Evolutionary conservation across 441 rosid genomes (phyloP).

Genomic region (Geranium incanum): DNA sequence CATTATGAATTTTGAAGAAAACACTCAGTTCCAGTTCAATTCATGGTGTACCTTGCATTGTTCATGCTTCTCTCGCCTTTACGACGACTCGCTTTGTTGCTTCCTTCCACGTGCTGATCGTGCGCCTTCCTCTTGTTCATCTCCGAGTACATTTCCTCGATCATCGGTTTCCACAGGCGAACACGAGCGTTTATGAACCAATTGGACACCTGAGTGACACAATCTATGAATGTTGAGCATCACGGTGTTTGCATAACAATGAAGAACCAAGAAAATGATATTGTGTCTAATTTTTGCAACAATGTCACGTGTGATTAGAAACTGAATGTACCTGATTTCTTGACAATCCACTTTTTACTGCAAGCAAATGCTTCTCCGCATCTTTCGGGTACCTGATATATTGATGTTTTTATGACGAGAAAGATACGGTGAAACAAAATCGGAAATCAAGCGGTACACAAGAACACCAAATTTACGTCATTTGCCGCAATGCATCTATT

Average conservation of each 20-base stretch:
- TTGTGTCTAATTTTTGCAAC: background rate
- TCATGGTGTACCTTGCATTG: background rate
- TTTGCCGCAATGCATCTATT: no score
- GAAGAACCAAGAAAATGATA: background rate
- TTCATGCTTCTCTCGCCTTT: background rate
- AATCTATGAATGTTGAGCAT: background rate
- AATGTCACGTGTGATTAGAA: background rate
- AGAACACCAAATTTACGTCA: no score
- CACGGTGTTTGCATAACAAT: background rate
- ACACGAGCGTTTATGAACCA: constrained; percentile 6
- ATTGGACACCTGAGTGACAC: background rate
- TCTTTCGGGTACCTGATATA: constrained; percentile 79
- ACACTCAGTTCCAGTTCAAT: background rate
- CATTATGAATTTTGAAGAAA: no score
- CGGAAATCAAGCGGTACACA: no score
- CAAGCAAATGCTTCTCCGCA: constrained; percentile 91
- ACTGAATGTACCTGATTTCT: constrained; percentile 56
- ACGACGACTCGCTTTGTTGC: background rate
- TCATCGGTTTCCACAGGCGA: constrained; percentile 4
- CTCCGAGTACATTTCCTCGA: constrained; percentile 9
- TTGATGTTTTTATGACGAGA: no score
- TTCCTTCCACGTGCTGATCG: constrained; percentile 1
- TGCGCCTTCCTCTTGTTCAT: background rate
- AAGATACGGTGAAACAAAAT: no score
- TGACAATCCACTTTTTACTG: constrained; percentile 76